These are phyloP conservation scores for Alternaria incomplexa DNA, from an alignment of 2,329 filamentous ascomycete genomes.

Conservation along the genomic window DNA sequence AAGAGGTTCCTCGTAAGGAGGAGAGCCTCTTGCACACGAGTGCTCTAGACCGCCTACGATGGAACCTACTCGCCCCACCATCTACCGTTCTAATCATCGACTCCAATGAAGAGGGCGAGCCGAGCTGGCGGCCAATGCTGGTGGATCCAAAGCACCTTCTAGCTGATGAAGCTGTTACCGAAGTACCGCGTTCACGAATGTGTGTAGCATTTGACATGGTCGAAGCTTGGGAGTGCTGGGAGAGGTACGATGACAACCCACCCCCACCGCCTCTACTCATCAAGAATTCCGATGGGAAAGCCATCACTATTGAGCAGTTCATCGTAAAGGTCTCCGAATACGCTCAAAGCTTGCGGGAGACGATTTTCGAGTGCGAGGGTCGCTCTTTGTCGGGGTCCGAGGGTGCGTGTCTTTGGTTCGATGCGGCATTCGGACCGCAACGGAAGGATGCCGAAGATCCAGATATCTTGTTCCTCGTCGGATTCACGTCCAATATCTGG, in stretches of 20 bases:
- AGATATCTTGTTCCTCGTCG: neutral
- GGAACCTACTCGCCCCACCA: neutral
- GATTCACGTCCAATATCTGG: neutral
- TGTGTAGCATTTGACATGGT: neutral
- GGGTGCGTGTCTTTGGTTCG: neutral
- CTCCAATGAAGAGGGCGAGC: neutral
- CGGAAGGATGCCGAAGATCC: neutral
- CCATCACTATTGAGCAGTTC: neutral
- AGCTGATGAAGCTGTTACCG: neutral
- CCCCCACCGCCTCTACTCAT: neutral
- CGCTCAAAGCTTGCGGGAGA: neutral
- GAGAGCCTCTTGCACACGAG: neutral
- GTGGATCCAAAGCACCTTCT: neutral
- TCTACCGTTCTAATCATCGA: neutral
- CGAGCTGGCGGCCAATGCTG: neutral
- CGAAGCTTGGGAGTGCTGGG: neutral
- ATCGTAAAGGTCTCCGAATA: neutral
- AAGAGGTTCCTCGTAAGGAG: neutral
- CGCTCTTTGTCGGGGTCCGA: neutral
- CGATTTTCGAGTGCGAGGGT: neutral
- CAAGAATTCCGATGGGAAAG: neutral
- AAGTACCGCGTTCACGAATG: neutral
- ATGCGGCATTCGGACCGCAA: neutral
- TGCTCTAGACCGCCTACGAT: neutral
- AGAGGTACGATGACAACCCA: neutral